Base-by-base conservation (phyloP, 768 basidiomycete genomes). In the Suillus placidus region DNA sequence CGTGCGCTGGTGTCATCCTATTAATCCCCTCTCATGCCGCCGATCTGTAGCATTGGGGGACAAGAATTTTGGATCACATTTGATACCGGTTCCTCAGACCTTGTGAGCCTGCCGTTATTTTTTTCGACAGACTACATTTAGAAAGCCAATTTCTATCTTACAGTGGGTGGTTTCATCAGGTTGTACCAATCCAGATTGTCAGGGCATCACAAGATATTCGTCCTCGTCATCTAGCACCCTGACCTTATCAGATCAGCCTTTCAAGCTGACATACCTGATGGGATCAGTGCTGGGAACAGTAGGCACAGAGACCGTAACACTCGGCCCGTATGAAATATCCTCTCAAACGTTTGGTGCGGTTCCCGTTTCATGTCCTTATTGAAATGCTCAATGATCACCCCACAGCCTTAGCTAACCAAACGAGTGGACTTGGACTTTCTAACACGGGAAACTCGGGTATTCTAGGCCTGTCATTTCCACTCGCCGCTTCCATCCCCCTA, bases 31-130 rank as follows among this genome's bases (percentile, higher is more conserved):
- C 40, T 60, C 18, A 60, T 42, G 30, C 58, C 40, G 14, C 49
- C 4, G 49, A 60, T 60, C 16, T 42, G 20, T 32, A 85, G 82
- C 40, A 73, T 84, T 54, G 82, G 82, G 55, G 78, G 76, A 4
- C 81, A 83, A 70, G 66, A 74, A 47, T 80, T 87, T 64, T 76
- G 77, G 71, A 76, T 82, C 26, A 80, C 84, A 5, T 74, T 86
- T 35, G 86, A 87, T 70, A 87, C 87, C 9, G 87, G 86, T 57
- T 88, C 86, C 4, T 81, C 87, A 1, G 87, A 87, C 71, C 69
- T 88, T 68, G 85, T 85, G 68, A 55, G 79, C 70, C 40, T 60
- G 61, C 30, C 63, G 66, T 51, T 56, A 42, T 38, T 32, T 49
- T 56, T 14, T 63, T 13, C 16, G 12, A 1, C 58, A 23, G 12